A percentile compares a stretch with the other conserved stretches of the same genome.
These are phyloP conservation scores for Phytophthora citricola DNA, from an alignment of 352 stramenopile species.

Conservation along the genomic window DNA sequence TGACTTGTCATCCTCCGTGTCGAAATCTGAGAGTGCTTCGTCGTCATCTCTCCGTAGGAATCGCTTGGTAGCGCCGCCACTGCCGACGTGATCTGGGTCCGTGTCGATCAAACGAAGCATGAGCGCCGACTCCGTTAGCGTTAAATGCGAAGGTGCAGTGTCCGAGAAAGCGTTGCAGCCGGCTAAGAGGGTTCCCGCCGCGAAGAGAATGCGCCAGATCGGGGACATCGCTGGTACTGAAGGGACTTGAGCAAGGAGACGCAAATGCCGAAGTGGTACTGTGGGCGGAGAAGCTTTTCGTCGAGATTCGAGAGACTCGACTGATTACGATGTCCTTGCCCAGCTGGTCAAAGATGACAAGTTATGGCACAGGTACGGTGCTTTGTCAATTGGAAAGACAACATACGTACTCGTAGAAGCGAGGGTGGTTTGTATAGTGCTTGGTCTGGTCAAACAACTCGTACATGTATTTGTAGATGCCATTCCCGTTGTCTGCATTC, in stretches of 20 bases:
- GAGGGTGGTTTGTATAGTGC: too few species aligned
- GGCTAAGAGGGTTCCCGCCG: neutral
- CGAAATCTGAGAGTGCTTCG: neutral
- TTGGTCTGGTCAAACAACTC: too few species aligned
- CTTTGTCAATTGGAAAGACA: too few species aligned
- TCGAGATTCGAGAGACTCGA: neutral
- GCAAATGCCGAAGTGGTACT: conserved; percentile 5
- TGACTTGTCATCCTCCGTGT: neutral
- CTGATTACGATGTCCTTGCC: conserved; percentile 2
- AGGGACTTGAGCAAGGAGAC: neutral
- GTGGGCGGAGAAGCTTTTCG: neutral
- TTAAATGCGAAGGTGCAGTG: neutral
- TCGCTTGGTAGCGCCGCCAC: neutral
- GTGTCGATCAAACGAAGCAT: conserved; percentile 7
- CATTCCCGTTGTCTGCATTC: too few species aligned
- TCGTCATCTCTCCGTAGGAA: neutral
- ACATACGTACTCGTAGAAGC: too few species aligned
- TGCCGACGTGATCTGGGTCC: neutral
- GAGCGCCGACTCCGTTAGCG: conserved; percentile 6
- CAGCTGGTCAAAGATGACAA: neutral
- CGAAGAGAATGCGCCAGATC: neutral
- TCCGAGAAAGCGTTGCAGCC: neutral
- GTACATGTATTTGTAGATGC: too few species aligned
- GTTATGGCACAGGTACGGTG: too few species aligned
- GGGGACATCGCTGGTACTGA: neutral